Conservation (phyloP, 169 alveolate species). For the Babesia ovata region DNA sequence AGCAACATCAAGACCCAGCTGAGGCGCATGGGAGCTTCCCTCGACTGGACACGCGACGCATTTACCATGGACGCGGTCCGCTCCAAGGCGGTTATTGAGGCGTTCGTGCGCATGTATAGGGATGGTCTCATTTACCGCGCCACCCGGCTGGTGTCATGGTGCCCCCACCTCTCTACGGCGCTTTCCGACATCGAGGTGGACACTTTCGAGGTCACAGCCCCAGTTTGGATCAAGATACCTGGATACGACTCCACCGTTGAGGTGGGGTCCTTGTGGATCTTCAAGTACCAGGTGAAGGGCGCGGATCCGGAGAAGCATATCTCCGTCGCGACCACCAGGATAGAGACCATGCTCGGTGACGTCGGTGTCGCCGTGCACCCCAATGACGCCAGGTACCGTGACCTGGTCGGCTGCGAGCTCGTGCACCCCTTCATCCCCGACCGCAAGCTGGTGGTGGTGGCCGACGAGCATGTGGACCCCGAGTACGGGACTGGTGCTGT, state of each 20-base stretch:
- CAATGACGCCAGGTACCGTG: constrained; percentile 92
- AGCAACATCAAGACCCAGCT: constrained; percentile 89
- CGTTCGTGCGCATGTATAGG: constrained; percentile 91
- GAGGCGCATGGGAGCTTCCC: constrained; percentile 89
- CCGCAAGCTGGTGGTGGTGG: constrained; percentile 91
- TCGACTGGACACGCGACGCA: constrained; percentile 97
- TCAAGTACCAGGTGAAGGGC: constrained; percentile 87
- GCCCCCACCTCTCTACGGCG: constrained; percentile 97
- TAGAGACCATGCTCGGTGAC: constrained; percentile 99
- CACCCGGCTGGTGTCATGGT: constrained; percentile 97
- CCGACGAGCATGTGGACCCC: constrained; percentile 96
- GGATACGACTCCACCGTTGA: constrained; percentile 85
- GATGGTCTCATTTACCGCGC: constrained; percentile 94
- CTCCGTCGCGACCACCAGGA: constrained; percentile 96
- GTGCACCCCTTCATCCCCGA: constrained; percentile 96
- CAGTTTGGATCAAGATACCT: constrained; percentile 81
- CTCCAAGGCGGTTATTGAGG: constrained; percentile 94
- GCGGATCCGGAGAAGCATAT: constrained; percentile 84
- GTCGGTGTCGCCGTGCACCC: constrained; percentile 99
- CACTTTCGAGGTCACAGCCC: constrained; percentile 89
- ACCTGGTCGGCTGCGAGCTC: constrained; percentile 94
- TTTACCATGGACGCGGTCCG: constrained; percentile 95
- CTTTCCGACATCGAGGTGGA: constrained; percentile 99
- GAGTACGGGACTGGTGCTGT: constrained; percentile 99
- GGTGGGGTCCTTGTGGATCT: constrained; percentile 97